These are phyloP conservation scores for Endotrypanum monterogeii DNA, from an alignment of 208 protist genomes.

Conservation along the genomic window DNA sequence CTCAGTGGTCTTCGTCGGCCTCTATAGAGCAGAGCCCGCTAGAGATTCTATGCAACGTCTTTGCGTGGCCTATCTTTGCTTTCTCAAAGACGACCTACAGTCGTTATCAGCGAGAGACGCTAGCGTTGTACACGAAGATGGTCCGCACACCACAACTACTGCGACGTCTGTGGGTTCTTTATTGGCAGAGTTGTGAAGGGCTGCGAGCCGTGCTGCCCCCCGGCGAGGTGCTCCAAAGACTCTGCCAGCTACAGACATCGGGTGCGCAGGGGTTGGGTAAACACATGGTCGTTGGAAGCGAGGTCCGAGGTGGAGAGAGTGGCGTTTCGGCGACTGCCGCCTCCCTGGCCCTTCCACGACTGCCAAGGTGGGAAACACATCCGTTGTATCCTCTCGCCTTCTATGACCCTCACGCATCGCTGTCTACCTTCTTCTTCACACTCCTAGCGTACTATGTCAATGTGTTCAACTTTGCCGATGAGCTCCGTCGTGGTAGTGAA, in stretches of 20 bases:
- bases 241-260: constrained; percentile 19
- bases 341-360: constrained; percentile 14
- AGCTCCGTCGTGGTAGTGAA: constrained; percentile 36
- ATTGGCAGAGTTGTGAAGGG: constrained; percentile 48
- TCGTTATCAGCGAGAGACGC: constrained; percentile 50
- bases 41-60: constrained; percentile 70
- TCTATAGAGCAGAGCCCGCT: constrained; percentile 37
- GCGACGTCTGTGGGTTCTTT: constrained; percentile 67
- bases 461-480: constrained; percentile 66
- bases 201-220: constrained; percentile 34
- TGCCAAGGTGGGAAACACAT: constrained; percentile 30
- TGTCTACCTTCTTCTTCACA: constrained; percentile 78
- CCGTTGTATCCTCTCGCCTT: constrained; percentile 40
- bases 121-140: constrained; percentile 65
- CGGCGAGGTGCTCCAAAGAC: constrained; percentile 21
- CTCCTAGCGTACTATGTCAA: constrained; percentile 79
- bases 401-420: constrained; percentile 67
- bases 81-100: constrained; percentile 40
- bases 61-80: constrained; percentile 77
- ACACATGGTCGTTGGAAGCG: neutral
- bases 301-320: neutral
- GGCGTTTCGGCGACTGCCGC: constrained; percentile 8
- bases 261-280: constrained; percentile 2
- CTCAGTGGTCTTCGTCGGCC: constrained; percentile 20
- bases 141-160: constrained; percentile 56